Evolutionary conservation across 129 eudicot species (phyloP), one percentile per base, ranked within the genome.

Genomic region (Chrysanthemum seticuspe): DNA sequence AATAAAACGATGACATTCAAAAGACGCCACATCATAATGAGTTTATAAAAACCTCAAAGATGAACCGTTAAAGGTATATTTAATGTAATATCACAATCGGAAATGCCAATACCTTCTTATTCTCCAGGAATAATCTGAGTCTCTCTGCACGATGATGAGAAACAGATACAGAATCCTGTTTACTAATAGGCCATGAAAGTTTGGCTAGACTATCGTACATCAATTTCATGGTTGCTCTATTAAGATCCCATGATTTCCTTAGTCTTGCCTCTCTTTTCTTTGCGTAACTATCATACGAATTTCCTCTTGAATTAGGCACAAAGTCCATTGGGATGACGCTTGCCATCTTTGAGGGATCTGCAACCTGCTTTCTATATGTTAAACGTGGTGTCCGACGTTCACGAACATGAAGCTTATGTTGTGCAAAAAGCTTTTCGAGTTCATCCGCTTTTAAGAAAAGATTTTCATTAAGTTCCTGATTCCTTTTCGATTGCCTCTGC

Each of bases 121-220:
- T 61, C 45, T 61, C 5, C 45, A 12, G 13, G 7, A 25, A 25
- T 27, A 61, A 63, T 18, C 51, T 14, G 11, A 63, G 50, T 63
- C 50, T 63, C 13, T 63, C 23, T 29, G 25, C 6, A 63, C 13
- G 68, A 3, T 11, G 51, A 63, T 2, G 23, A 29, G 29, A 8
- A 34, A 16, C 12, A 64, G 69, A 40, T 10, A 64, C 69, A 16
- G 69, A 15, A 40, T 40, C 69, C 3, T 64, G 52, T 64, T 15
- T 40, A 15, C 45, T 12, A 14, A 15, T 11, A 34, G 27, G 25
- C 13, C 21, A 44, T 64, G 49, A 64, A 16, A 64, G 69, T 64
- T 64, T 36, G 27, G 69, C 69, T n/a, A 64, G 53, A 15, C 52
- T 64, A 64, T 40, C 52, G n/a, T 64, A 51, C 27, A 64, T 40